Percentiles rank a stretch among this genome's conserved stretches.
These are phyloP conservation scores for Parsonsia alboflavescens DNA, from an alignment of 257 asterid species.

Conservation along the genomic window DNA sequence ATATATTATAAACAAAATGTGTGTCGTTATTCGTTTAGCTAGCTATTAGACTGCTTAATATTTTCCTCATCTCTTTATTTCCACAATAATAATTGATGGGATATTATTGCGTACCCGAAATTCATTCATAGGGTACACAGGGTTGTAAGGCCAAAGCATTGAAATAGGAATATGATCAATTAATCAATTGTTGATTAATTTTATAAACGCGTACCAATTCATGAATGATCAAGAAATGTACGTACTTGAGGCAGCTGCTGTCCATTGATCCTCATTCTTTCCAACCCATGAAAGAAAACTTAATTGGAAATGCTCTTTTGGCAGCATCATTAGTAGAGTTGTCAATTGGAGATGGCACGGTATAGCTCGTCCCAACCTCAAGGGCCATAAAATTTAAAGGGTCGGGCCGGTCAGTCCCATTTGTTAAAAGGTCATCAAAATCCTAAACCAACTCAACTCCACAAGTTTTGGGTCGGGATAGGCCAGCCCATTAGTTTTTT, in stretches of 20 bases:
- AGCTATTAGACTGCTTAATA: too few species aligned
- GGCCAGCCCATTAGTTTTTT: too few species aligned
- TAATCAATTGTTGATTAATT: background rate
- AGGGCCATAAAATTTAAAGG: too few species aligned
- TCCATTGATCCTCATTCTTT: background rate
- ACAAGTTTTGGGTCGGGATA: too few species aligned
- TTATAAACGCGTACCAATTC: background rate
- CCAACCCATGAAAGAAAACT: background rate
- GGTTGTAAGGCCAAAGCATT: conserved; percentile 10
- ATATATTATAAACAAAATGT: too few species aligned
- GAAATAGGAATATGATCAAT: background rate
- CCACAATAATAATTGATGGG: background rate
- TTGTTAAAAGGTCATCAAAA: too few species aligned
- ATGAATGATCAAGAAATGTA: background rate
- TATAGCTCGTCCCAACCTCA: too few species aligned
- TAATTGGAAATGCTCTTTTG: background rate
- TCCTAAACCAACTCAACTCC: too few species aligned
- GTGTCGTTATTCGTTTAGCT: too few species aligned
- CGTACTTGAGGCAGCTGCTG: background rate
- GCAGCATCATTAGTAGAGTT: background rate
- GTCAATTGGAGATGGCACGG: too few species aligned
- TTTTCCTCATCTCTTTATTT: background rate
- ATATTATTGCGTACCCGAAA: background rate
- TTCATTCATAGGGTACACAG: conserved; percentile 10
- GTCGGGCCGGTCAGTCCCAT: too few species aligned